Evolutionary conservation across 306 rosid species (phyloP).

Genomic region (Cyamopsis tetragonoloba): DNA sequence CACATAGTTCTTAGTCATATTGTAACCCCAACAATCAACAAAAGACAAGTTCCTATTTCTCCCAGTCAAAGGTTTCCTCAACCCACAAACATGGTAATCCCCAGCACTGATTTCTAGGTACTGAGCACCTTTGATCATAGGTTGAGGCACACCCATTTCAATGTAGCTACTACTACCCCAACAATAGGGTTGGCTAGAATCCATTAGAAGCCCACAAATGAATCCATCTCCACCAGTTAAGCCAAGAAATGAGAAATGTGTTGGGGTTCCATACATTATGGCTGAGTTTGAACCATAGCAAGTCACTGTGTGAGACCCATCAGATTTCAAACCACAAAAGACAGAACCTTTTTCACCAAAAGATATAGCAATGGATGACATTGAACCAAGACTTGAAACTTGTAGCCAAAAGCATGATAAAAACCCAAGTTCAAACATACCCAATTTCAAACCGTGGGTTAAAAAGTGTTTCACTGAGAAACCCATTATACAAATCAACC

Average conservation of each 20-base stretch:
- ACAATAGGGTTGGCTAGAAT: conserved; percentile 79
- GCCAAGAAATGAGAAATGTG: conserved; percentile 58
- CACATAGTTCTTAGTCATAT: conserved; percentile 73
- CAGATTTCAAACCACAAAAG: conserved; percentile 73
- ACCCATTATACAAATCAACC: conserved; percentile 35
- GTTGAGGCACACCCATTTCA: conserved; percentile 88
- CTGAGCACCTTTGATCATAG: conserved; percentile 59
- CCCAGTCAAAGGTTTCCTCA: conserved; percentile 44
- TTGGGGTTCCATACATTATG: conserved; percentile 67
- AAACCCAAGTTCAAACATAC: conserved; percentile 31
- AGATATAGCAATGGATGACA: conserved; percentile 82
- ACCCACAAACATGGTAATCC: conserved; percentile 85
- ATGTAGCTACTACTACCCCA: conserved; percentile 81
- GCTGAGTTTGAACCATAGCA: conserved; percentile 87
- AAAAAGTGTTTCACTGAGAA: conserved; percentile 13
- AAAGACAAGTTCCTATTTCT: conserved; percentile 52
- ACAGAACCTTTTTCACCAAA: conserved; percentile 85
- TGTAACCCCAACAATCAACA: conserved; percentile 96
- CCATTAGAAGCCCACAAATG: conserved; percentile 85
- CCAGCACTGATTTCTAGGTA: conserved; percentile 92
- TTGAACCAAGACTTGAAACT: conserved; percentile 77
- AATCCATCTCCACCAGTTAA: conserved; percentile 86
- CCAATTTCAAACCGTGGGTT: conserved; percentile 33
- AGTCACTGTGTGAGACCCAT: conserved; percentile 81
- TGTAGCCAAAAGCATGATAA: conserved; percentile 41